Evolutionary conservation across 345 rosid species (phyloP), one percentile per base, ranked within the genome.

Genomic region (Aethionema arabicum): DNA sequence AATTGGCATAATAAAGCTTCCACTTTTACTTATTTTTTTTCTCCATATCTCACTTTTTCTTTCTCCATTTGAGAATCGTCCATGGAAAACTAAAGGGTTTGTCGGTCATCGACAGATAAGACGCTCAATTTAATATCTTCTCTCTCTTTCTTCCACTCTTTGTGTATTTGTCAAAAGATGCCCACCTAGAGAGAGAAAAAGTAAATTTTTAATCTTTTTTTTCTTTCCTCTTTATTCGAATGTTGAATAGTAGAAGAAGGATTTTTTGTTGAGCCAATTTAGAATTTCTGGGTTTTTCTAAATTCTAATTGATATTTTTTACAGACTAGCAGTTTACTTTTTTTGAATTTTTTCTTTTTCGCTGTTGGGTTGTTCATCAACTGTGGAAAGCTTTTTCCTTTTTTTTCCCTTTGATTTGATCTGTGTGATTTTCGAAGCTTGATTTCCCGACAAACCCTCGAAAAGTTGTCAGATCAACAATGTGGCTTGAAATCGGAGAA

Each of bases 391-490:
- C 58, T 56, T 55, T 62, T 32, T 7, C 65, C 47, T 45, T 55
- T 56, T 35, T 12, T 7, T 0, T 50, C 38, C 36, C 9, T 9
- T 27, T 56, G 57, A 56, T 63, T 21, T 49, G 52, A 46, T 56
- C 63, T n/a, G 41, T 52, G 52, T 61, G 49, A 69, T 67, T 69
- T 53, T 33, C 30, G 40, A 56, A 62, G 33, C 39, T 48, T 49
- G 51, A 48, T 52, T 45, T 44, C 1, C 14, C 3, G 60, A 68
- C 72, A 55, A 55, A 54, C 61, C 62, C 67, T 62, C 52, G 33
- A n/a, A 69, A 70, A 70, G 74, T 70, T 70, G 69, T 70, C 69
- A 63, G 74, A 70, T 8, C 52, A 37, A 70, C 69, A 70, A 70
- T 70, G 74, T 70, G 65, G 60, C 4, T 63, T 29, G 33, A 69